Base-by-base conservation (phyloP, 2,329 filamentous ascomycete genomes). In the Fusarium illudens region DNA sequence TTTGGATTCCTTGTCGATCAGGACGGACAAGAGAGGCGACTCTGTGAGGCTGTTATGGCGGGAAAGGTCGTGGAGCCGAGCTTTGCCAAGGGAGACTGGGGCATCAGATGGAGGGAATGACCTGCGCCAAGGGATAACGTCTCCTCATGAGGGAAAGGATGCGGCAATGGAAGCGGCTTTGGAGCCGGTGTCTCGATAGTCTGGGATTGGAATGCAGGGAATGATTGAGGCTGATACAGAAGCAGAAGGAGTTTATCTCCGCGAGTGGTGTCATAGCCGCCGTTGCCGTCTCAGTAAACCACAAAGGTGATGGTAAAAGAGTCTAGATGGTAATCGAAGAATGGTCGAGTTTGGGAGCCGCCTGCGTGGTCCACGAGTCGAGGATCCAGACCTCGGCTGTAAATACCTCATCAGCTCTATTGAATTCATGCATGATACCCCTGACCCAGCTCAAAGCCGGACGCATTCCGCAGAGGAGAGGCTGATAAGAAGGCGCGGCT, bases 71-170 rank as follows among this genome's bases (percentile, higher is more conserved):
- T 89, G 0, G 87, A 89, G 72, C 82, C 85, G 4, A 86, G 84
- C 60, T 89, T 85, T 75, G 86, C 86, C 0, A 90, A 89, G 67
- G 87, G 87, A 0, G 83, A 89, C 46, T 89, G 86, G 87, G 81
- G 80, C 0, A 80, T 89, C 11, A 73, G 86, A 62, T 89, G 86
- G 86, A 80, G 86, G 62, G 85, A 87, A 33, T 68, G 48, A 71
- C 33, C 19, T 22, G 9, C 17, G 36, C 27, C 19, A 42, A 42
- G 27, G 20, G 19, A 55, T 22, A 32, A 22, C 25, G 15, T 33
- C 48, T 22, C 27, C 48, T 33, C 29, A 33, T 19, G 48, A 22
- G 29, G 48, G 17, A 33, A 50, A 22, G 30, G 30, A 19, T 33
- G 29, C 29, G n/a, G 25, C 12, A 19, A 8, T 29, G 27, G 27